phyloP scores from a whole-genome alignment of 306 rosid species.

The Citrullus colocynthis region DNA sequence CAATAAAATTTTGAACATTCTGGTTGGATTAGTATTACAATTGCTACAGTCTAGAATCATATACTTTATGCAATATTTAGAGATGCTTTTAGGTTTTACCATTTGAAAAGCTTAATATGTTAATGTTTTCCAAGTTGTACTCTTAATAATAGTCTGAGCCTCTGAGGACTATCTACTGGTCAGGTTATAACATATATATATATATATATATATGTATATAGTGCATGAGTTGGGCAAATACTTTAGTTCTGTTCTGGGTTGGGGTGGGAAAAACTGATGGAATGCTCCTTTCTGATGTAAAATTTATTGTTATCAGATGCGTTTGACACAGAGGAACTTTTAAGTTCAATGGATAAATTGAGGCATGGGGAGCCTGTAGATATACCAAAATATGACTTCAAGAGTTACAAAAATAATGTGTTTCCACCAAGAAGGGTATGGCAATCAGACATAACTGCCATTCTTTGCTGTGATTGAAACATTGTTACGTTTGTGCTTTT shows the following conservation, averaged over 20 bases:
- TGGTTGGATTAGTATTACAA: not conserved
- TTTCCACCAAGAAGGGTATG: constrained; percentile 88
- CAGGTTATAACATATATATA: not conserved
- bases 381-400: constrained; percentile 91
- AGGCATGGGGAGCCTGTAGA: constrained; percentile 83
- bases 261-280: not conserved
- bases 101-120: not conserved
- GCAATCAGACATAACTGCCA: not conserved
- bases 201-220: not conserved
- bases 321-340: constrained; percentile 67
- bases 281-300: not conserved
- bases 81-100: not conserved
- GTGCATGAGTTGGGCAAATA: not conserved
- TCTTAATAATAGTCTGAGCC: not conserved
- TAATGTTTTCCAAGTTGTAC: not conserved
- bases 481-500: not conserved
- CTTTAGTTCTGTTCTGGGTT: not conserved
- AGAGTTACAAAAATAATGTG: constrained; percentile 69
- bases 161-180: not conserved
- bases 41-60: not conserved
- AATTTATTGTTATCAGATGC: constrained; percentile 55
- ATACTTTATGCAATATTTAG: not conserved
- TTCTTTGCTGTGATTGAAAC: not conserved
- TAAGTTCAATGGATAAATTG: constrained; percentile 70
- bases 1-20: not conserved